Conservation (phyloP, 2,329 filamentous ascomycete species). For the Fusarium sp. region DNA sequence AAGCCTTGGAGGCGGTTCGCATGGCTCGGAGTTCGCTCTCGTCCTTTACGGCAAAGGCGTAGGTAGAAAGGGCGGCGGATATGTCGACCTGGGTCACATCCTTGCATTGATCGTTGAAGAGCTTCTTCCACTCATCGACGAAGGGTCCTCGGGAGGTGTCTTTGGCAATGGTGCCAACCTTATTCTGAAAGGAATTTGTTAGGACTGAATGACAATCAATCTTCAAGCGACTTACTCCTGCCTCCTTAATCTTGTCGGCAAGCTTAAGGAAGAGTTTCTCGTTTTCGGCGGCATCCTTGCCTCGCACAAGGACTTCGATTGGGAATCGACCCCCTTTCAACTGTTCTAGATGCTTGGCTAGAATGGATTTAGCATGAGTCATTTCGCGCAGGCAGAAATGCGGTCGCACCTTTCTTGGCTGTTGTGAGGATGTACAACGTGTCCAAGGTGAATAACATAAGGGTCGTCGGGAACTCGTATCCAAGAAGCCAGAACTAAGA, state of each 20-base stretch:
- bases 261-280: slow-evolving; percentile 89
- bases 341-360: slow-evolving; percentile 91
- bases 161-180: slow-evolving; percentile 87
- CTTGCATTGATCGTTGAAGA: slow-evolving; percentile 79
- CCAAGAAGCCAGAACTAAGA: slow-evolving; percentile 94
- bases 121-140: slow-evolving; percentile 94
- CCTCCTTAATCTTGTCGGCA: slow-evolving; percentile 83
- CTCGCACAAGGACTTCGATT: slow-evolving; percentile 88
- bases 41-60: slow-evolving; percentile 92
- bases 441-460: slow-evolving; percentile 91
- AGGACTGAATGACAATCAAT: slow-evolving; percentile 6
- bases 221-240: slow-evolving; percentile 71
- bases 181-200: slow-evolving; percentile 67
- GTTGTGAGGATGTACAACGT: slow-evolving; percentile 93
- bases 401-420: slow-evolving; percentile 86
- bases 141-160: slow-evolving; percentile 88
- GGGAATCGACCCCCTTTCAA: slow-evolving; percentile 92
- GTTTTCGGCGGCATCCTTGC: slow-evolving; percentile 92
- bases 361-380: slow-evolving; percentile 45
- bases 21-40: slow-evolving; percentile 93
- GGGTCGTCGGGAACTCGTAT: slow-evolving; percentile 96
- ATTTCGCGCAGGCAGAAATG: not conserved
- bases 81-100: slow-evolving; percentile 92
- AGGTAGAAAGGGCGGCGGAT: slow-evolving; percentile 79
- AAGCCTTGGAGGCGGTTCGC: slow-evolving; percentile 92